Evolutionary conservation across 371 early-diverging fungal species (phyloP), one percentile per base, ranked within the genome.

Genomic region (Smittium culicis): DNA sequence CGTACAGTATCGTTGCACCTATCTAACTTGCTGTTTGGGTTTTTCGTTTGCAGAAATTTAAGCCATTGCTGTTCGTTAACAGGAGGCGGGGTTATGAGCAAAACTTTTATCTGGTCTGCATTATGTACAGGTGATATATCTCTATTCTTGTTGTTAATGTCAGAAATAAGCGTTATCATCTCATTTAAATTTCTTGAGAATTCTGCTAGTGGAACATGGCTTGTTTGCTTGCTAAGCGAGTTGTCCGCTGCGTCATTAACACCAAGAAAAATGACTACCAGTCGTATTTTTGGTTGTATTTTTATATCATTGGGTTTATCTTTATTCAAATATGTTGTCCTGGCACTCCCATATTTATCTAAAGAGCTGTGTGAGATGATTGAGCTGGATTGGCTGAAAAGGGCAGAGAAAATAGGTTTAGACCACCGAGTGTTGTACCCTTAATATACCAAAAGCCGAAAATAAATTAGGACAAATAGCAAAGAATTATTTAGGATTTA

Each of bases 341-440:
- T n/a, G n/a, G n/a, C n/a, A n/a, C n/a, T n/a, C n/a, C n/a, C n/a
- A n/a, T n/a, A n/a, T n/a, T n/a, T n/a, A n/a, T n/a, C n/a, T n/a
- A n/a, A n/a, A n/a, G n/a, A n/a, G n/a, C n/a, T n/a, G n/a, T n/a
- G n/a, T n/a, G n/a, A n/a, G n/a, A n/a, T n/a, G n/a, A n/a, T n/a
- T n/a, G n/a, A n/a, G n/a, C n/a, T n/a, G n/a, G n/a, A n/a, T n/a
- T n/a, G n/a, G n/a, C n/a, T n/a, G n/a, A 90, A 73, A 29, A 86
- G 67, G 31, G 79, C 82, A 0, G 79, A 79, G 30, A 89, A 72
- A 16, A 91, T 70, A 20, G 80, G 78, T 24, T 82, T 68, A 0
- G 80, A 81, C 84, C 86, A 86, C 35, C 85, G 83, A 0, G 90
- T 86, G 66, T 84, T 90, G 73, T 84, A 90, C 1, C 92, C 87